Percentiles rank a stretch among this genome's conserved stretches.
Evolutionary conservation across 164 flowering plant species (phyloP).

Genomic region (Dillenia suffruticosa): DNA sequence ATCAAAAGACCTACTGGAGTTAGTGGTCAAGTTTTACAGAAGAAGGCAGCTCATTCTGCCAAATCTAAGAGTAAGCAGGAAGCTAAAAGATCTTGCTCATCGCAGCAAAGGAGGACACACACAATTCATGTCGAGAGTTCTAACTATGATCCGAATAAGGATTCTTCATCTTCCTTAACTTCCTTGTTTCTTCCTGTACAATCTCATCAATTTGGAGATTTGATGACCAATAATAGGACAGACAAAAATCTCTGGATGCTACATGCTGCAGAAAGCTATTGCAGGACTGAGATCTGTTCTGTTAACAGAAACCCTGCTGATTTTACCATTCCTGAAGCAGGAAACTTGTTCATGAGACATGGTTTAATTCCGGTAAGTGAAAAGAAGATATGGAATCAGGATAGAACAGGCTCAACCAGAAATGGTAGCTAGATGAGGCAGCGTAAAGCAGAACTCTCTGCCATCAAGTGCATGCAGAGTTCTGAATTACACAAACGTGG

Average conservation of each 20-base stretch:
- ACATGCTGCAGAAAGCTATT: slow-evolving; percentile 14
- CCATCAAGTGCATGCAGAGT: slow-evolving; percentile 11
- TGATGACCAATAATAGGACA: slow-evolving; percentile 8
- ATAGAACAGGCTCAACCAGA: slow-evolving; percentile 10
- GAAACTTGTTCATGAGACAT: slow-evolving; percentile 48
- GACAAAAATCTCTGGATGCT: slow-evolving; percentile 8
- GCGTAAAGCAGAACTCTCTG: slow-evolving; percentile 25
- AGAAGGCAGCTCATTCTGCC: slow-evolving; percentile 3
- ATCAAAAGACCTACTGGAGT: slow-evolving; percentile 13
- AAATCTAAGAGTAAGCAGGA: slow-evolving; percentile 20
- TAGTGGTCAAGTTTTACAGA: slow-evolving; percentile 7
- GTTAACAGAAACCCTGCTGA: slow-evolving; percentile 85
- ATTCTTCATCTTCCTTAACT: slow-evolving; percentile 12
- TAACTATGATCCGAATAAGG: slow-evolving; percentile 16
- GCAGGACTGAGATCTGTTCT: slow-evolving; percentile 26
- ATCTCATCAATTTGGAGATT: slow-evolving; percentile 10
- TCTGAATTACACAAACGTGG: neutral
- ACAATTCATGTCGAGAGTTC: slow-evolving; percentile 12
- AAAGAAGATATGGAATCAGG: slow-evolving; percentile 13
- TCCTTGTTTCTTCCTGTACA: neutral
- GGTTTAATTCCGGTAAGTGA: slow-evolving; percentile 32
- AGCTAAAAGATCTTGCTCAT: slow-evolving; percentile 16
- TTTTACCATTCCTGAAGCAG: slow-evolving; percentile 51
- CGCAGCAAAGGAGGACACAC: slow-evolving; percentile 11
- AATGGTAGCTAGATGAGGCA: slow-evolving; percentile 25